Percentiles rank a stretch among this genome's conserved stretches.
phyloP scores from a whole-genome alignment of 2,329 filamentous ascomycete genomes.

The Exophiala lecanii-corni region DNA sequence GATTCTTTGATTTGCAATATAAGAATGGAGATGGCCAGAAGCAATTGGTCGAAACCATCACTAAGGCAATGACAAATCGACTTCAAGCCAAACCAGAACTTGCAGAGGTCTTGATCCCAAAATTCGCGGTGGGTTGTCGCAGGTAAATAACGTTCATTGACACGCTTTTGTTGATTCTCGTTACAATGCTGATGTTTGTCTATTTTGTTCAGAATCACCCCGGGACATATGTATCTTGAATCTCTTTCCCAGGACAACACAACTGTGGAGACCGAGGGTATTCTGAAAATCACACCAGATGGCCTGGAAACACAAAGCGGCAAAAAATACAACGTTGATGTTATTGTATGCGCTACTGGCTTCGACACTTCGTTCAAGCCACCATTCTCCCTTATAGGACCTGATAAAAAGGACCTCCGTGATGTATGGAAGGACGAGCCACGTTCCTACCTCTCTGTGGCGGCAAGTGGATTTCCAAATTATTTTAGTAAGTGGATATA shows the following conservation, averaged over 20 bases:
- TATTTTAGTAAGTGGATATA: constrained; percentile 28
- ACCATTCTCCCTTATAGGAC: constrained; percentile 31
- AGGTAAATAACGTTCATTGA: background rate
- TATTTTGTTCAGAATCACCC: background rate
- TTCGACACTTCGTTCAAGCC: constrained; percentile 35
- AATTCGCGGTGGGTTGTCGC: constrained; percentile 14
- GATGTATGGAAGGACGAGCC: constrained; percentile 35
- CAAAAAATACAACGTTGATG: constrained; percentile 29
- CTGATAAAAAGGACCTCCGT: constrained; percentile 17
- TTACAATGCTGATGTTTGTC: too few relatives aligned
- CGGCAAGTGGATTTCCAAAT: constrained; percentile 42
- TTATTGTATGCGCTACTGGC: constrained; percentile 35
- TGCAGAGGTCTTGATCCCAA: background rate
- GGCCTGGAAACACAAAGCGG: constrained; percentile 25
- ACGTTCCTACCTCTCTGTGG: constrained; percentile 42
- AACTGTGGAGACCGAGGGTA: constrained; percentile 1
- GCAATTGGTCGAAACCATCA: constrained; percentile 36
- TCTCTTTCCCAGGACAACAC: constrained; percentile 22
- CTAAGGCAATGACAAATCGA: constrained; percentile 40
- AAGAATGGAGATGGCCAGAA: constrained; percentile 39
- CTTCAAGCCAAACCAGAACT: background rate
- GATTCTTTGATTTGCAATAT: constrained; percentile 39
- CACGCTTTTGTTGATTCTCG: background rate
- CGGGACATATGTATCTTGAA: constrained; percentile 36
- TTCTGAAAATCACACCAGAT: background rate